These are phyloP conservation scores for Fonticula alba DNA, from an alignment of 78 protist species.

Conservation along the genomic window DNA sequence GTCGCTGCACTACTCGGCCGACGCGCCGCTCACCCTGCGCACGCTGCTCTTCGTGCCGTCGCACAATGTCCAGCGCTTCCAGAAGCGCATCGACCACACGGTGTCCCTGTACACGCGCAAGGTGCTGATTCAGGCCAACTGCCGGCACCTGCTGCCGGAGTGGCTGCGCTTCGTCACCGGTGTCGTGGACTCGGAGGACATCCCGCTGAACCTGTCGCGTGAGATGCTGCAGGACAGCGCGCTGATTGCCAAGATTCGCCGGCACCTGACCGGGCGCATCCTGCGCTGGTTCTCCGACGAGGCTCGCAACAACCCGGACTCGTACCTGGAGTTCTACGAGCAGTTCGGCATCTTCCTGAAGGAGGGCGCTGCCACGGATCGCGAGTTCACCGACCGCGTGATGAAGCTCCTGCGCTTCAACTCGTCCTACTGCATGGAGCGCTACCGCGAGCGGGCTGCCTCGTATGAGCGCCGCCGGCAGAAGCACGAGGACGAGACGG, in stretches of 20 bases:
- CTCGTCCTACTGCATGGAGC: background rate
- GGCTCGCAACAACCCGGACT: conserved; percentile 30
- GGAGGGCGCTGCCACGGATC: conserved; percentile 71
- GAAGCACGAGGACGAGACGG: background rate
- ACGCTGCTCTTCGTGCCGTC: conserved; percentile 59
- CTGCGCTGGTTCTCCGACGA: conserved; percentile 17
- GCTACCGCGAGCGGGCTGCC: background rate
- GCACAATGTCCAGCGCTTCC: too few species aligned
- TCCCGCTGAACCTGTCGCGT: conserved; percentile 80
- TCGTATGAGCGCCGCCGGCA: background rate
- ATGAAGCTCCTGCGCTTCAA: conserved; percentile 54
- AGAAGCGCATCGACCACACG: conserved; percentile 51
- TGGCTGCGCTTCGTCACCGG: conserved; percentile 71
- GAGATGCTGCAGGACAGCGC: conserved; percentile 66
- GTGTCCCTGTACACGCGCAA: conserved; percentile 63
- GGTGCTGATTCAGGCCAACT: conserved; percentile 57
- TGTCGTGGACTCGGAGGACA: conserved; percentile 75
- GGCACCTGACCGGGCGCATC: conserved; percentile 26
- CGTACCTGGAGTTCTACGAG: conserved; percentile 25
- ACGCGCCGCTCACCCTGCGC: conserved; percentile 42
- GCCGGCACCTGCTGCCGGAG: conserved; percentile 57
- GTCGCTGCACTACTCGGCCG: conserved; percentile 34
- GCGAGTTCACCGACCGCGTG: conserved; percentile 17
- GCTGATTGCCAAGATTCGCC: conserved; percentile 29
- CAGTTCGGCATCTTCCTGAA: conserved; percentile 52